Evolutionary conservation across 106 monocot species (phyloP).

Genomic region (Allium sativum): DNA sequence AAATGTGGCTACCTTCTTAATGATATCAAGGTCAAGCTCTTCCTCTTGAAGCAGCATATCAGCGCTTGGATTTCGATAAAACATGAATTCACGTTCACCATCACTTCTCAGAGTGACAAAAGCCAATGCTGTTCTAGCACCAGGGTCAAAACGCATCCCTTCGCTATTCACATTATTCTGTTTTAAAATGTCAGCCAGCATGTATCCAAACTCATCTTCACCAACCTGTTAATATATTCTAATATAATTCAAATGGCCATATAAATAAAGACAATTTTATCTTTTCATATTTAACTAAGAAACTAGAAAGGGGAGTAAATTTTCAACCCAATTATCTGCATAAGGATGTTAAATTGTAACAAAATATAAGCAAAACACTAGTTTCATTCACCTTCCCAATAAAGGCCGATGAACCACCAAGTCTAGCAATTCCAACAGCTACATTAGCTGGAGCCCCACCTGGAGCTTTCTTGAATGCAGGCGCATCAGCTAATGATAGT

Average conservation of each 20-base stretch:
- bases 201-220: constrained; percentile 96
- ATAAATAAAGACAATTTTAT: too few species aligned
- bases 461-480: constrained; percentile 94
- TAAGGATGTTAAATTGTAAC: not conserved
- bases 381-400: constrained; percentile 61
- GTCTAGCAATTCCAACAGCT: constrained; percentile 87
- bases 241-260: too few species aligned
- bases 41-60: constrained; percentile 93
- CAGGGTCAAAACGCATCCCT: constrained; percentile 86
- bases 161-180: constrained; percentile 83
- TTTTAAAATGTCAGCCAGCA: constrained; percentile 83
- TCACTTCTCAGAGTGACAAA: constrained; percentile 88
- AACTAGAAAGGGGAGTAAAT: too few species aligned
- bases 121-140: constrained; percentile 91
- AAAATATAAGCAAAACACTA: not conserved
- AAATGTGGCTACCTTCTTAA: constrained; percentile 43
- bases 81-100: constrained; percentile 97
- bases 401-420: constrained; percentile 89
- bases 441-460: constrained; percentile 97
- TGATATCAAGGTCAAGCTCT: constrained; percentile 86
- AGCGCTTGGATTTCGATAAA: constrained; percentile 97
- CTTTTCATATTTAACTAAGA: too few species aligned
- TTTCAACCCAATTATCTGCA: too few species aligned
- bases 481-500: constrained; percentile 63
- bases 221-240: constrained; percentile 48